Evolutionary conservation across 2,329 filamentous ascomycete species (phyloP).

Genomic region (Monilinia polystroma): DNA sequence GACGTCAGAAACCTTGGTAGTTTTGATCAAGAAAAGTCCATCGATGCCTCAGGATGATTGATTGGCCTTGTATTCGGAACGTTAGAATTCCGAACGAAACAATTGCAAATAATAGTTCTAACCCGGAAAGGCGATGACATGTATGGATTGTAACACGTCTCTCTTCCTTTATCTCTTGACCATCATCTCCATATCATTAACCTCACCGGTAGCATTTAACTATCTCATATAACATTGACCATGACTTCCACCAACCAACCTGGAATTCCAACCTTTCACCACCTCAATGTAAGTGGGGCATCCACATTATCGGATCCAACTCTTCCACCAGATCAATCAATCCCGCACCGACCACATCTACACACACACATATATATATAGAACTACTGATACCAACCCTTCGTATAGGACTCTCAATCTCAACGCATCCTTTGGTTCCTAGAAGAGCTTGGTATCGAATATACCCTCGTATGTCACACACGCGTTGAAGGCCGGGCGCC

Average conservation of each 20-base stretch:
- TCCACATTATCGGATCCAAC: not conserved
- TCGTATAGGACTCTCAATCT: constrained; percentile 58
- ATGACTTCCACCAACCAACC: constrained; percentile 4
- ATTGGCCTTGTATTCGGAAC: not conserved
- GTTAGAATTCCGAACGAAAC: not conserved
- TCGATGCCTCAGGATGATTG: not conserved
- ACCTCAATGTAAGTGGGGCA: constrained; percentile 32
- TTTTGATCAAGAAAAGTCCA: not conserved
- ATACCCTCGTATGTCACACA: constrained; percentile 69
- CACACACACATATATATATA: not conserved
- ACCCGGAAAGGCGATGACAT: not conserved
- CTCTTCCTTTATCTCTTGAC: not conserved
- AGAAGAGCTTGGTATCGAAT: constrained; percentile 68
- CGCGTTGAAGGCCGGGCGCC: constrained; percentile 56
- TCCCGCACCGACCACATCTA: not conserved
- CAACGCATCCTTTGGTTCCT: constrained; percentile 69
- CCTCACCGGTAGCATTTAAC: not conserved
- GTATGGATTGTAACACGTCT: not conserved
- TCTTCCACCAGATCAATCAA: not conserved
- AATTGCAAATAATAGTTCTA: not conserved
- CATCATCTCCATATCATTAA: not conserved
- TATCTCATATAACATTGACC: not conserved
- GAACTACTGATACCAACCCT: not conserved
- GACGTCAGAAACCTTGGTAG: not conserved
- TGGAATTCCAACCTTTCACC: constrained; percentile 34